These are phyloP conservation scores for Coemansia sp. DNA, from an alignment of 192 early-diverging fungal genomes.

Conservation along the genomic window DNA sequence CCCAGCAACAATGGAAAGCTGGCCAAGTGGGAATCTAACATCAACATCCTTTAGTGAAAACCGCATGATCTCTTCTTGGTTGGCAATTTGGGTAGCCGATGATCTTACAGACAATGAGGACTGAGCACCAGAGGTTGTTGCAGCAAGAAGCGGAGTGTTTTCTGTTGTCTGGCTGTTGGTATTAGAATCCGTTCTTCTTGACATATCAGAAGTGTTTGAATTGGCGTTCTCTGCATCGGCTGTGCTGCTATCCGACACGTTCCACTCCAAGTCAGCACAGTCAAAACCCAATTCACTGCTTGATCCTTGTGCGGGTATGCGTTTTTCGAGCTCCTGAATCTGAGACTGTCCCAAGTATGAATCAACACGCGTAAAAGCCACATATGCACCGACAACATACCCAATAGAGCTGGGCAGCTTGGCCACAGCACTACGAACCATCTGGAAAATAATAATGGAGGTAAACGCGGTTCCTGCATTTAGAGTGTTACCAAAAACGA, in stretches of 20 bases:
- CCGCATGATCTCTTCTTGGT: neutral
- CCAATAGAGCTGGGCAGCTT: slow-evolving; percentile 63
- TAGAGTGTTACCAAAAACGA: slow-evolving; percentile 57
- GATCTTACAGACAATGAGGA: neutral
- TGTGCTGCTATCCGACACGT: slow-evolving; percentile 2
- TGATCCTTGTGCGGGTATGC: slow-evolving; percentile 7
- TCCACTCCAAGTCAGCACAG: slow-evolving; percentile 39
- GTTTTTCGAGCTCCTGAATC: slow-evolving; percentile 55
- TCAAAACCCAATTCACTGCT: slow-evolving; percentile 27
- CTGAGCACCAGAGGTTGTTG: neutral
- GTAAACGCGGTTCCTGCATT: slow-evolving; percentile 70
- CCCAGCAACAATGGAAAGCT: slow-evolving; percentile 77
- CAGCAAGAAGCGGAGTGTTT: neutral
- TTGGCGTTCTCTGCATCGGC: neutral
- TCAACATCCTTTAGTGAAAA: slow-evolving; percentile 65
- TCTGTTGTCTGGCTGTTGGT: neutral
- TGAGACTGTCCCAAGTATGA: slow-evolving; percentile 75
- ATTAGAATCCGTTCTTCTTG: neutral
- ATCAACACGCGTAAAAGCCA: slow-evolving; percentile 68
- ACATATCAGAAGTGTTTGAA: neutral
- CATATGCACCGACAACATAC: slow-evolving; percentile 59
- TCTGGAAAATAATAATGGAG: slow-evolving; percentile 67
- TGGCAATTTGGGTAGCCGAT: neutral
- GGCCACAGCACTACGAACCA: slow-evolving; percentile 63
- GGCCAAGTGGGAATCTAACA: slow-evolving; percentile 64